Evolutionary conservation across 78 protist genomes (phyloP).

Genomic region (slime mould (Dictyostelium discoideum)): dicty_2.7 NC_007088.5:3677001-3677500

Average conservation of each 20-base stretch:
- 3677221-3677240: conserved; percentile 84
- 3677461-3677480: not conserved
- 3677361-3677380: not conserved
- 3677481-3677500: conserved; percentile 29
- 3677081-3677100: too few species aligned
- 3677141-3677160: too few species aligned
- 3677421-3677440: not conserved
- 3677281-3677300: conserved; percentile 49
- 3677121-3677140: too few species aligned
- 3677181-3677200: too few species aligned
- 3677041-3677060: too few species aligned
- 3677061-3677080: too few species aligned
- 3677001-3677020: too few species aligned
- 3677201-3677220: not conserved
- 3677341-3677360: too few species aligned
- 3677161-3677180: too few species aligned
- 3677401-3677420: conserved; percentile 6
- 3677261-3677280: conserved; percentile 78
- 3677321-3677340: conserved; percentile 21
- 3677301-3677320: conserved; percentile 19
- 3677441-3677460: not conserved
- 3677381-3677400: not conserved
- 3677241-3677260: not conserved
- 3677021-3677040: too few species aligned
- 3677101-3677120: too few species aligned